Percentiles rank a stretch among this genome's conserved stretches.
phyloP scores from a whole-genome alignment of 1,284 basidiomycete genomes.

The Peniophora sp. region DNA sequence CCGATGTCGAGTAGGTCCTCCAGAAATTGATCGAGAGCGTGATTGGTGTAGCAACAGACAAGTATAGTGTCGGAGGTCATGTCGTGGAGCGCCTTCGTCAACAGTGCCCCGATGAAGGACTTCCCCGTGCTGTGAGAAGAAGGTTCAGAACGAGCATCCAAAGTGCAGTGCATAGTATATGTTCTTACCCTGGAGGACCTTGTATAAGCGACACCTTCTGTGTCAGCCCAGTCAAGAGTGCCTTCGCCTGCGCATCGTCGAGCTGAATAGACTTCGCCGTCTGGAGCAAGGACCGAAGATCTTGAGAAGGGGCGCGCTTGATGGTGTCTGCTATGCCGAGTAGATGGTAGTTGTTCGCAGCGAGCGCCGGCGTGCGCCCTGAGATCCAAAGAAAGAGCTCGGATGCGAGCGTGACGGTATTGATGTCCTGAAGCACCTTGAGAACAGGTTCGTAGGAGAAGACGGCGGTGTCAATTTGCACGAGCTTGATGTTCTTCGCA shows the following conservation, averaged over 20 bases:
- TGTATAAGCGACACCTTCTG: conserved; percentile 52
- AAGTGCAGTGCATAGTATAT: conserved; percentile 11
- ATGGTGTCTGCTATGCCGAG: too few species aligned
- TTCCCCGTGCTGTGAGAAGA: conserved; percentile 50
- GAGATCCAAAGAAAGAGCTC: conserved; percentile 52
- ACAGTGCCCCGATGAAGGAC: conserved; percentile 56
- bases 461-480: conserved; percentile 51
- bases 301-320: too few species aligned
- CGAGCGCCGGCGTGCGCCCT: too few species aligned
- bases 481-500: conserved; percentile 37
- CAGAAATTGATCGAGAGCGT: conserved; percentile 58
- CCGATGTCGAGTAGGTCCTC: conserved; percentile 51
- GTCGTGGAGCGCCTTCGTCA: conserved; percentile 49
- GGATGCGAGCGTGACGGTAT: conserved; percentile 32
- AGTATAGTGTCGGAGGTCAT: conserved; percentile 38
- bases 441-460: conserved; percentile 57
- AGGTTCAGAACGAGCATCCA: background rate
- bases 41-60: conserved; percentile 62
- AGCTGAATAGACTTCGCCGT: too few species aligned
- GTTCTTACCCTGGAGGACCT: conserved; percentile 47
- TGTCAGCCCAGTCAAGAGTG: conserved; percentile 47
- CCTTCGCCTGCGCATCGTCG: too few species aligned
- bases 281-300: too few species aligned
- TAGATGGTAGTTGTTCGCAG: too few species aligned
- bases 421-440: conserved; percentile 38